phyloP scores from a whole-genome alignment of 192 early-diverging fungal species.

The Blastocladiella britannica region DNA sequence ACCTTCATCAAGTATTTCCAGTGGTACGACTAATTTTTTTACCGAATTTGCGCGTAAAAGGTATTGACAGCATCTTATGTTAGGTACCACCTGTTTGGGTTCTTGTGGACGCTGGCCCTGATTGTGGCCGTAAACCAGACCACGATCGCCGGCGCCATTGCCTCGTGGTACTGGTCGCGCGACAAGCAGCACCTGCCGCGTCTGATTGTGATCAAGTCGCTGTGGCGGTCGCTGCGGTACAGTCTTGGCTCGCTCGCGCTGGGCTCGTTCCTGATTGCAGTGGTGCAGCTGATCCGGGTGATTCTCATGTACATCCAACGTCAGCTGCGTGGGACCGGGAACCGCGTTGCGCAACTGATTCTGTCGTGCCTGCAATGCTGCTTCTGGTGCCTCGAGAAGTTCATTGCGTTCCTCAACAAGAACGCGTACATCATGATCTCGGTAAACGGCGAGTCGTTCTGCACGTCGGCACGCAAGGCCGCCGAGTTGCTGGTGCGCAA shows the following conservation, averaged over 20 bases:
- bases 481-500: constrained; percentile 20
- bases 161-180: constrained; percentile 27
- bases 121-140: constrained; percentile 22
- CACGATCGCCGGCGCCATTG: constrained; percentile 27
- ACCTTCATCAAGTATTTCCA: constrained; percentile 11
- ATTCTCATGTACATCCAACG: constrained; percentile 16
- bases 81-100: constrained; percentile 30
- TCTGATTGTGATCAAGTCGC: constrained; percentile 14
- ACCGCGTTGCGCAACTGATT: constrained; percentile 10
- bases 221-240: constrained; percentile 19
- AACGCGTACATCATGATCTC: constrained; percentile 35
- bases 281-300: constrained; percentile 23
- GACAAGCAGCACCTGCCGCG: constrained; percentile 15
- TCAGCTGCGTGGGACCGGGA: constrained; percentile 10
- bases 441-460: constrained; percentile 27
- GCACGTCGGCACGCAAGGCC: constrained; percentile 18
- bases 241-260: constrained; percentile 29
- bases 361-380: constrained; percentile 24
- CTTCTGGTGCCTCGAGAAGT: constrained; percentile 13
- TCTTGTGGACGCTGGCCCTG: constrained; percentile 27
- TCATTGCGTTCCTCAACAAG: constrained; percentile 33
- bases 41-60: constrained; percentile 1
- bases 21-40: not conserved
- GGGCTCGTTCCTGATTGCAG: constrained; percentile 28
- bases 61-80: not conserved